Base-by-base conservation (phyloP, 148 eudicot species). In the Simmondsia chinensis region DNA sequence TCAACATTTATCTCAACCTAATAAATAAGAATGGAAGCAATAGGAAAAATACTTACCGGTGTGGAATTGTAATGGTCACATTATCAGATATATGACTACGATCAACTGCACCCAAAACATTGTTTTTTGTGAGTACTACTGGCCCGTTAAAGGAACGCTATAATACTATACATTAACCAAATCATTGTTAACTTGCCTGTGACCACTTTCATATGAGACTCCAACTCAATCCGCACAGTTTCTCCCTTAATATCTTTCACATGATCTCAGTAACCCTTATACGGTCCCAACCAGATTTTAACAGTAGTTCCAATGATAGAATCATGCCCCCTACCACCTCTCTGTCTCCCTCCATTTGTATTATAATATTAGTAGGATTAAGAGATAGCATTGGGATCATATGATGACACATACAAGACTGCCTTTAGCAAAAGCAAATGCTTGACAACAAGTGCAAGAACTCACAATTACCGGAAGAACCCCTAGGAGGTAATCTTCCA, bases 401-500 rank as follows among this genome's bases (percentile, higher is more conserved):
- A 19, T 10, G 13, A 13, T 2, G 19, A 15, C 20, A 21, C 11
- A n/a, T 26, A 12, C 24, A 45, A n/a, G 8, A 29, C 35, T 6
- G 15, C 7, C 36, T 19, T 1, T 18, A 4, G 32, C 25, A 20
- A 22, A 50, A 42, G 38, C 22, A 41, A 44, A 32, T 35, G n/a
- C 4, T 18, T 14, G 14, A 13, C 16, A n/a, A n/a, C n/a, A 53
- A n/a, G 23, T 24, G 35, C 30, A 58, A 15, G 40, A 29, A 72
- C 95, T 56, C 72, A 86, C 91, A 75, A 36, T 70, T 56, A 41
- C 56, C 49, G 46, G 66, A 74, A 52, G 66, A 76, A 27, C 95
- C 95, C 43, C 87, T 79, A 36, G 94, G 77, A 60, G 95, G 78
- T 38, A 66, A 39, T 74, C 93, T 81, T 54, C 81, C 79, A 39